These are phyloP conservation scores for Periconia digitata DNA, from an alignment of 2,329 filamentous ascomycete genomes.

Conservation along the genomic window DNA sequence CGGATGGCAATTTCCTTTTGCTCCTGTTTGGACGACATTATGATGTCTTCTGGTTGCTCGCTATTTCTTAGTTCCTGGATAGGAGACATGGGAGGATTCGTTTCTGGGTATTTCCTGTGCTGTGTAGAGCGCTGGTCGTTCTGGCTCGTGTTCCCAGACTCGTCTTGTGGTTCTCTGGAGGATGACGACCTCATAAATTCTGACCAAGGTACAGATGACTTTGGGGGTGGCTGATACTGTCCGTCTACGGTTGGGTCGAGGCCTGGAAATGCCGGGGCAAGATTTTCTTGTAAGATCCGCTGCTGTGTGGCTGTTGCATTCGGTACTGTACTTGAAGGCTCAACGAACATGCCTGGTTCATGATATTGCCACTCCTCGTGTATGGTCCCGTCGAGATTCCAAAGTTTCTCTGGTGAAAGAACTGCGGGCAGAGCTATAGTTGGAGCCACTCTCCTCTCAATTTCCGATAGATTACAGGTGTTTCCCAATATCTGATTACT, in stretches of 20 bases:
- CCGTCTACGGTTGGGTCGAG: conserved; percentile 17
- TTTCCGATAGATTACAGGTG: conserved; percentile 9
- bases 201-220: conserved; percentile 42
- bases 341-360: conserved; percentile 46
- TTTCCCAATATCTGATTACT: background rate
- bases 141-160: conserved; percentile 11
- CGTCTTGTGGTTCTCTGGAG: conserved; percentile 12
- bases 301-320: conserved; percentile 46
- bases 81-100: background rate
- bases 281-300: conserved; percentile 41
- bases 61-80: background rate
- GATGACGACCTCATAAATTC: conserved; percentile 32
- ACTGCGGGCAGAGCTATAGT: background rate
- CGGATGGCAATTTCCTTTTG: background rate
- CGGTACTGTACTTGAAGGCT: conserved; percentile 46
- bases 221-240: conserved; percentile 20
- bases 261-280: conserved; percentile 26
- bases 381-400: conserved; percentile 36
- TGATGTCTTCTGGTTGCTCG: background rate
- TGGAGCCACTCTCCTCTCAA: conserved; percentile 1
- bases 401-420: conserved; percentile 8
- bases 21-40: background rate
- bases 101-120: conserved; percentile 4
- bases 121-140: background rate
- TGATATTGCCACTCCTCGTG: conserved; percentile 41